Evolutionary conservation across 164 flowering plant species (phyloP).

Genomic region (Tinospora cordifolia): DNA sequence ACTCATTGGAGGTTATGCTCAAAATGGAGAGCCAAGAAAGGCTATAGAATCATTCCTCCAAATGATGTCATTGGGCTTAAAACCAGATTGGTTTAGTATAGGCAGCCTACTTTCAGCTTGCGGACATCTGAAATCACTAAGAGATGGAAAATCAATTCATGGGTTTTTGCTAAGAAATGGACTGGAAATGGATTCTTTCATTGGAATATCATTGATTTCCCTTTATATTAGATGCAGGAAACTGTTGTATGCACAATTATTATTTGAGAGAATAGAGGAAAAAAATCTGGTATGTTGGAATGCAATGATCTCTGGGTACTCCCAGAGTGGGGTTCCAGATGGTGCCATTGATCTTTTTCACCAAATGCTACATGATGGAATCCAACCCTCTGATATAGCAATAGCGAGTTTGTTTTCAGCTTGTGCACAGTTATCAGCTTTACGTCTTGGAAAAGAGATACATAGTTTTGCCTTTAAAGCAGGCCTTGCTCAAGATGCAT

Average conservation of each 20-base stretch:
- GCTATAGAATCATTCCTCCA: slow-evolving; percentile 37
- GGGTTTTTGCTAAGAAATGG: slow-evolving; percentile 49
- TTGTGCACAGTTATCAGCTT: slow-evolving; percentile 52
- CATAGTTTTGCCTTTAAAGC: slow-evolving; percentile 49
- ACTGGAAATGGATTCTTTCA: slow-evolving; percentile 41
- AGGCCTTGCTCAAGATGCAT: slow-evolving; percentile 27
- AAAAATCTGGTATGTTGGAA: slow-evolving; percentile 53
- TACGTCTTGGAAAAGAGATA: slow-evolving; percentile 48
- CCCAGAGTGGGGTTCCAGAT: slow-evolving; percentile 37
- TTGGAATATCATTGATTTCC: slow-evolving; percentile 45
- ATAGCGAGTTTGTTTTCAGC: slow-evolving; percentile 36
- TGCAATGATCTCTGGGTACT: slow-evolving; percentile 62
- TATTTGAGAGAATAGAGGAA: slow-evolving; percentile 40
- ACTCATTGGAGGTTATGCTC: slow-evolving; percentile 50
- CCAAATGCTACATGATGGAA: slow-evolving; percentile 36
- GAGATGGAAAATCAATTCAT: slow-evolving; percentile 49
- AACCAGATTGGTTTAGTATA: slow-evolving; percentile 49
- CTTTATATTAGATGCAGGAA: slow-evolving; percentile 44
- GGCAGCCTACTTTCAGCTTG: slow-evolving; percentile 61
- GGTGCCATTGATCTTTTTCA: slow-evolving; percentile 39
- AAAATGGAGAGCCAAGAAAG: slow-evolving; percentile 45
- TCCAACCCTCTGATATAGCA: slow-evolving; percentile 38
- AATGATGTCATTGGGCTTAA: slow-evolving; percentile 39
- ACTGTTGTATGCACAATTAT: slow-evolving; percentile 20
- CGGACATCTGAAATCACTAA: slow-evolving; percentile 32